Base-by-base conservation (phyloP, 805 yeast species). In the Saccharomycopsis amapae region DNA sequence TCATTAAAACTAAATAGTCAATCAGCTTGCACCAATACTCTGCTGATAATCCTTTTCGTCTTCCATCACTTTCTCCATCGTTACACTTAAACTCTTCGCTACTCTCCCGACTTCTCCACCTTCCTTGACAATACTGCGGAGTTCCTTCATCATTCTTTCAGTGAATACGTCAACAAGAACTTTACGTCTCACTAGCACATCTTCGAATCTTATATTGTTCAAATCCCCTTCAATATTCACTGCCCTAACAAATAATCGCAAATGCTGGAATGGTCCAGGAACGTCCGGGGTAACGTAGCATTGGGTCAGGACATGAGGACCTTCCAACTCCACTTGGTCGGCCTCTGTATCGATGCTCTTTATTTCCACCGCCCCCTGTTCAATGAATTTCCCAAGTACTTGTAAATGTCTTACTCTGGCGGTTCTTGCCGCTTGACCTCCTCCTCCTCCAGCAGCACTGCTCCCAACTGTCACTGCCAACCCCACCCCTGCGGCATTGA, bases 51-150 rank as follows among this genome's bases (percentile, higher is more conserved):
- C 50, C 2, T 37, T 35, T 38, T 51, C 54, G 6, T 42, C 39
- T 15, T 43, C 39, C 10, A 45, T 36, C 13, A 40, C 30, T 22
- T 40, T 17, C 17, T 36, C 22, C 17, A 42, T 26, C n/a, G 34
- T 32, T 2, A 4, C 23, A 13, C 32, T 5, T 13, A 48, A 34
- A 13, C 19, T 38, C 12, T 63, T 66, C 5, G 75, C 71, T 12
- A 59, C 72, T 50, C 78, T 72, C 2, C 88, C 88, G 17, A 73
- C 64, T 40, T 79, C 85, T 1, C 89, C 89, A 10, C 87, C 94
- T 53, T 84, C 93, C 55, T 76, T 77, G 7, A 77, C 61, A 26
- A 76, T 55, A 33, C 66, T 66, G 1, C 62, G 65, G 19, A 81
- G 65, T 53, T 84, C 93, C 53, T 75, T 76, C 7, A 76, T 60